These are phyloP conservation scores for Malus hybrid DNA, from an alignment of 331 rosid genomes.

Conservation along the genomic window DNA sequence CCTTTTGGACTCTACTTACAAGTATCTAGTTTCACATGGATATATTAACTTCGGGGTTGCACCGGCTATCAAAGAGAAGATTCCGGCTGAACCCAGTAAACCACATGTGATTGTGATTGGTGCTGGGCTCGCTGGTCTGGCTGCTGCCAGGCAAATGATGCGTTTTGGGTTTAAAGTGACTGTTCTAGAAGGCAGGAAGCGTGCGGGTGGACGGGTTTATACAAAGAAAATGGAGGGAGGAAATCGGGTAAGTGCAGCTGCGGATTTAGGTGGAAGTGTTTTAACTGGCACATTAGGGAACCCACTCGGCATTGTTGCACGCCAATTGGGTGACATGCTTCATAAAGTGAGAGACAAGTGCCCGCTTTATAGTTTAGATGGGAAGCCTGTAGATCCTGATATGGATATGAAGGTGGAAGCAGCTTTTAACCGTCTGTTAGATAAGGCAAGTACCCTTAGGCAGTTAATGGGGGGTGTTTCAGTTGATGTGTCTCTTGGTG, in stretches of 20 bases:
- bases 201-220: conserved; percentile 87
- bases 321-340: conserved; percentile 68
- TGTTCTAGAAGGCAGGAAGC: conserved; percentile 85
- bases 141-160: conserved; percentile 86
- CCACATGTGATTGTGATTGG: conserved; percentile 62
- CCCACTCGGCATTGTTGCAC: conserved; percentile 85
- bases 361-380: conserved; percentile 74
- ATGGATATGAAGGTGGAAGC: conserved; percentile 83
- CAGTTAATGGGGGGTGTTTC: conserved; percentile 94
- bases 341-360: conserved; percentile 94
- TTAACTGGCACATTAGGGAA: conserved; percentile 91
- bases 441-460: conserved; percentile 82
- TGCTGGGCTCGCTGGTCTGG: conserved; percentile 89
- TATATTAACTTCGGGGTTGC: conserved; percentile 86
- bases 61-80: conserved; percentile 47
- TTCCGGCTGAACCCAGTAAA: conserved; percentile 50
- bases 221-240: conserved; percentile 97
- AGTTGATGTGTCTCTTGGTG: conserved; percentile 93
- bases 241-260: conserved; percentile 74
- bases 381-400: conserved; percentile 73
- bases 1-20: conserved; percentile 67
- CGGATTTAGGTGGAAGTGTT: conserved; percentile 98
- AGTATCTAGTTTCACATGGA: conserved; percentile 68
- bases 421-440: conserved; percentile 74
- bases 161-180: conserved; percentile 84